phyloP scores from a whole-genome alignment of 2,329 filamentous ascomycete genomes.

The Sphaerostilbella broomeana region DNA sequence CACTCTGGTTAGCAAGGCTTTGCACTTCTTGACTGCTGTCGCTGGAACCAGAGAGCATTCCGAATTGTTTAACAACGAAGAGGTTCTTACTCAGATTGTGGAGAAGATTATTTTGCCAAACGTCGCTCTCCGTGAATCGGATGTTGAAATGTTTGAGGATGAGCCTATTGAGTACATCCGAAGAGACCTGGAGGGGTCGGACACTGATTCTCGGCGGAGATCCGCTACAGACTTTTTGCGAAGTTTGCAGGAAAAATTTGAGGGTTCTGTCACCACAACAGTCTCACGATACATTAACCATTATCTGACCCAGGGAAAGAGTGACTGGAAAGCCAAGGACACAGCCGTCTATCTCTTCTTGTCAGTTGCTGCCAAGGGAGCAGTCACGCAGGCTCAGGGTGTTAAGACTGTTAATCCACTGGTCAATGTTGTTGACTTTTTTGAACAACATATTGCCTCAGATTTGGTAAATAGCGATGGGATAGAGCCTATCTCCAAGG shows the following conservation, averaged over 20 bases:
- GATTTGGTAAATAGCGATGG: slow-evolving; percentile 68
- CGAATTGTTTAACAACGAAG: slow-evolving; percentile 74
- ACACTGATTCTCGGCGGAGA: slow-evolving; percentile 85
- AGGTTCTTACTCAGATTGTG: slow-evolving; percentile 76
- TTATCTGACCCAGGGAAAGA: slow-evolving; percentile 72
- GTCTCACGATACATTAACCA: slow-evolving; percentile 81
- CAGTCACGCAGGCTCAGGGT: slow-evolving; percentile 78
- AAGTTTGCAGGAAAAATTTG: slow-evolving; percentile 83
- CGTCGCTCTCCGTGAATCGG: slow-evolving; percentile 82
- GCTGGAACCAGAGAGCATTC: slow-evolving; percentile 73
- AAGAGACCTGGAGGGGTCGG: slow-evolving; percentile 88
- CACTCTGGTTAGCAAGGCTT: slow-evolving; percentile 83
- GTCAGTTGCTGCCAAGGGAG: slow-evolving; percentile 86
- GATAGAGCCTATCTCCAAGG: slow-evolving; percentile 81
- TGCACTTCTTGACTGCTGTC: slow-evolving; percentile 90
- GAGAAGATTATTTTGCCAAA: slow-evolving; percentile 96
- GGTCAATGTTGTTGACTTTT: slow-evolving; percentile 89
- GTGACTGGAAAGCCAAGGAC: slow-evolving; percentile 95
- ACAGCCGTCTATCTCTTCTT: slow-evolving; percentile 97
- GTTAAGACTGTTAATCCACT: slow-evolving; percentile 84
- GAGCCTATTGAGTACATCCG: slow-evolving; percentile 98
- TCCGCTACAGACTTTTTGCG: slow-evolving; percentile 93
- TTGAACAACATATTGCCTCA: slow-evolving; percentile 84
- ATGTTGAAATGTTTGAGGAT: slow-evolving; percentile 94
- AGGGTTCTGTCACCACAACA: slow-evolving; percentile 75